Conservation (phyloP, 2,329 filamentous ascomycete genomes). For the Clonostachys chloroleuca region DNA sequence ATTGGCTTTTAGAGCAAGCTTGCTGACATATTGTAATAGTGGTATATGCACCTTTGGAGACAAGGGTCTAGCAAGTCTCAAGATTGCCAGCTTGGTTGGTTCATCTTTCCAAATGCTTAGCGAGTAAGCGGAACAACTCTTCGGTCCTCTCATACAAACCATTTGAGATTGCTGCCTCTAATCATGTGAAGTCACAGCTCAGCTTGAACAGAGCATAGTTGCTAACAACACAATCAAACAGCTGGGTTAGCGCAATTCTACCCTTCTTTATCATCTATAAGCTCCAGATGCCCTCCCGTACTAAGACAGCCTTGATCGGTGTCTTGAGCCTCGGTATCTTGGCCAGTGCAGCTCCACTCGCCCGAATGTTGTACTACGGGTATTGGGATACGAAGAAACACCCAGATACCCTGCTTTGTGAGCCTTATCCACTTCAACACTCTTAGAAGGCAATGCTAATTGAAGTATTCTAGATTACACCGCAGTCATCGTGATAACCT, state of each 20-base stretch:
- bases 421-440: not conserved
- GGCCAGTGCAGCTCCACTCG: constrained; percentile 3
- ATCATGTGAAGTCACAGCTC: no score
- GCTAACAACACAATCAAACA: no score
- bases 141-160: no score
- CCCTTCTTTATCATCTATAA: constrained; percentile 19
- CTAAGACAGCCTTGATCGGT: constrained; percentile 7
- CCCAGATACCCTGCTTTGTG: constrained; percentile 4
- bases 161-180: no score
- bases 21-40: not conserved
- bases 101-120: no score
- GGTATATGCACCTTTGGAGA: no score
- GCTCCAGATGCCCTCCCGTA: constrained; percentile 14
- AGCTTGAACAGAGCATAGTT: no score
- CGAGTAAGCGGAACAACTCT: no score
- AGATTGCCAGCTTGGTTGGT: no score
- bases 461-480: not conserved
- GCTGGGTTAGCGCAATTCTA: constrained; percentile 16
- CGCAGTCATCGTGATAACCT: constrained; percentile 5
- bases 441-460: not conserved
- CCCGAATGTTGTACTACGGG: constrained; percentile 5
- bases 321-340: constrained; percentile 5
- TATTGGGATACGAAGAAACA: constrained; percentile 3
- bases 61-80: no score
- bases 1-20: not conserved